A percentile compares a stretch with the other conserved stretches of the same genome.
Evolutionary conservation across 1,284 basidiomycete species (phyloP).

Genomic region (Ganoderma multipileum): DNA sequence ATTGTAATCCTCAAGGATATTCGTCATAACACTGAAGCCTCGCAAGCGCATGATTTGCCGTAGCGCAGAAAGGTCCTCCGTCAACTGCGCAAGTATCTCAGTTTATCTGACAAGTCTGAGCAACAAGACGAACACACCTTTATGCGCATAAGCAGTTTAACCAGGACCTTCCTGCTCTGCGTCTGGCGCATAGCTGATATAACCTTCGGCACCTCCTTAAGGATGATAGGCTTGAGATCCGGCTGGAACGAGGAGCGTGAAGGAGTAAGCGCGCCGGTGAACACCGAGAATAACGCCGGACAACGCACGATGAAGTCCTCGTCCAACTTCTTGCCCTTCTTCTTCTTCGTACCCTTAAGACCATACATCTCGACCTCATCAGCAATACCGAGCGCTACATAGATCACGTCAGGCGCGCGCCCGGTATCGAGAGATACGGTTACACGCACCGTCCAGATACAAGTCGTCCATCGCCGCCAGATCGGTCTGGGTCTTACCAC

Average conservation of each 20-base stretch:
- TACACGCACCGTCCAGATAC: constrained; percentile 86
- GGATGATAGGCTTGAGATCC: constrained; percentile 75
- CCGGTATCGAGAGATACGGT: not conserved
- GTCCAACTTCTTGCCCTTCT: constrained; percentile 91
- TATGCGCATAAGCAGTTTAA: constrained; percentile 87
- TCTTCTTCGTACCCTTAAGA: constrained; percentile 90
- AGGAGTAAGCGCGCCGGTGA: not conserved
- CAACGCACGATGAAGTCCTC: constrained; percentile 85
- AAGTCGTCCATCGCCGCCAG: constrained; percentile 93
- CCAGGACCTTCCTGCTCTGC: constrained; percentile 82
- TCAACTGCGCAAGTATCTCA: constrained; percentile 62
- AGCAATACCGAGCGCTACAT: constrained; percentile 89
- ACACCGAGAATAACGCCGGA: not conserved
- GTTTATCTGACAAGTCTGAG: not conserved
- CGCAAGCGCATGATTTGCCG: constrained; percentile 92
- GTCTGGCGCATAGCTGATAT: constrained; percentile 93
- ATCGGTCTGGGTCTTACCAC: constrained; percentile 99
- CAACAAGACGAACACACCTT: constrained; percentile 55
- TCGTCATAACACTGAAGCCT: constrained; percentile 93
- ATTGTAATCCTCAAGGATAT: constrained; percentile 82
- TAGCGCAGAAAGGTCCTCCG: constrained; percentile 81
- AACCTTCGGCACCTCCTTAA: constrained; percentile 89
- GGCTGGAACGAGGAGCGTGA: constrained; percentile 50
- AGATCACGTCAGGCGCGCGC: constrained; percentile 8
- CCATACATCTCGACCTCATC: constrained; percentile 86